These are phyloP conservation scores for Phytopythium vexans DNA, from an alignment of 352 stramenopile species.

Conservation along the genomic window DNA sequence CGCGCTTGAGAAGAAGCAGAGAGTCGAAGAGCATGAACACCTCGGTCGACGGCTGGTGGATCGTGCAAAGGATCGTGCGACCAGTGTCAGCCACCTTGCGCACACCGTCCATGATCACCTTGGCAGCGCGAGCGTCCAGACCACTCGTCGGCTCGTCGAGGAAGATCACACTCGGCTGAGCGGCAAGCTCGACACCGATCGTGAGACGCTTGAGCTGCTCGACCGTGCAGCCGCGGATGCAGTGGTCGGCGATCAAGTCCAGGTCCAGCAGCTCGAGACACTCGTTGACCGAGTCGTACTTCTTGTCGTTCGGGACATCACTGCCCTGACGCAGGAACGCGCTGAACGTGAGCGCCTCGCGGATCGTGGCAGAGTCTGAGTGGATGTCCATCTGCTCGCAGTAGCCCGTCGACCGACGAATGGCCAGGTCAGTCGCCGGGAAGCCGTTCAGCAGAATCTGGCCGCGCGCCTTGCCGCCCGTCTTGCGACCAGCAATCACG, in stretches of 20 bases:
- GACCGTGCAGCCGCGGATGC: constrained; percentile 31
- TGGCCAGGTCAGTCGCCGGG: constrained; percentile 24
- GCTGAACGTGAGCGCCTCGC: constrained; percentile 87
- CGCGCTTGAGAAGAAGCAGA: constrained; percentile 65
- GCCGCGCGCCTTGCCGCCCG: constrained; percentile 53
- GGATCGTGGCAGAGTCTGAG: constrained; percentile 79
- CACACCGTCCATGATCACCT: constrained; percentile 80
- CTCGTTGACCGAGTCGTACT: constrained; percentile 35
- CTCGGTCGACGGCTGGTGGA: constrained; percentile 86
- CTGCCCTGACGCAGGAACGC: constrained; percentile 64
- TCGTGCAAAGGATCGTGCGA: constrained; percentile 83
- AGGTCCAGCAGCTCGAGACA: constrained; percentile 41
- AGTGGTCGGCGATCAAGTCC: constrained; percentile 28
- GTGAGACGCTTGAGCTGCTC: constrained; percentile 49
- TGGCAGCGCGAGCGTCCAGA: constrained; percentile 77
- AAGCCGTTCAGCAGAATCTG: constrained; percentile 49
- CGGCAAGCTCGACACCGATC: constrained; percentile 89
- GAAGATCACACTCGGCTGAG: constrained; percentile 79
- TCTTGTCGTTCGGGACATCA: constrained; percentile 24
- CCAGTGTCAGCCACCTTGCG: constrained; percentile 73
- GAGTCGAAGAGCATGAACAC: constrained; percentile 86
- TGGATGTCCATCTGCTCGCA: constrained; percentile 83
- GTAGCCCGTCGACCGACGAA: constrained; percentile 29
- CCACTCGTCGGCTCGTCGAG: constrained; percentile 83
- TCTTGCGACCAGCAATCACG: constrained; percentile 90